phyloP scores from a whole-genome alignment of 2,329 filamentous ascomycete genomes.

The Cadophora sp. region DNA sequence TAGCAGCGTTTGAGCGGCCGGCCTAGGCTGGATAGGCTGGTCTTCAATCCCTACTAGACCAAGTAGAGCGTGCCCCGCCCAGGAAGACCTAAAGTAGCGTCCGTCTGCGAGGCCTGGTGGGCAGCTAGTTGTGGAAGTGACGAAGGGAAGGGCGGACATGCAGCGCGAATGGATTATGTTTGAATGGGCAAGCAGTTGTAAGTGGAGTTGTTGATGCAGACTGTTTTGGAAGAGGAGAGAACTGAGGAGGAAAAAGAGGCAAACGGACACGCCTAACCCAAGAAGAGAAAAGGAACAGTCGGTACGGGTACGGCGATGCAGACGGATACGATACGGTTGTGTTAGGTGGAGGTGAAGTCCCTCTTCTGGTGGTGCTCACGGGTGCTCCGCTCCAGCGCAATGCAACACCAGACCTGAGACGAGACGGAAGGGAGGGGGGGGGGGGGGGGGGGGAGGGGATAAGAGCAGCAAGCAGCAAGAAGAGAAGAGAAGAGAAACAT shows the following conservation, averaged over 20 bases:
- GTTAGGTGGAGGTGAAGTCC: neutral
- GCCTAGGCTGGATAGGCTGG: neutral
- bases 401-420: conserved; percentile 17
- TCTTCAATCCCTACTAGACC: neutral
- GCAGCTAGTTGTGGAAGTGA: conserved; percentile 2
- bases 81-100: conserved; percentile 10
- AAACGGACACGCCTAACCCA: conserved; percentile 7
- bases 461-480: neutral
- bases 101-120: conserved; percentile 1
- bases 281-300: neutral
- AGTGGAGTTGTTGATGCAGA: neutral
- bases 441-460: neutral
- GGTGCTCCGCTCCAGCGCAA: conserved; percentile 7
- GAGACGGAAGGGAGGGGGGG: conserved; percentile 5
- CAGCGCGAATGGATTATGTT: neutral
- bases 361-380: neutral
- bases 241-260: neutral
- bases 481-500: neutral
- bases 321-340: neutral
- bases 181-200: neutral
- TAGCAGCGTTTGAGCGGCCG: conserved; percentile 2
- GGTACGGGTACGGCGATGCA: neutral
- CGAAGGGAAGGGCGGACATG: neutral
- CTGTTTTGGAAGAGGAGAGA: neutral
- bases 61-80: too few species aligned